Percentiles rank a stretch among this genome's conserved stretches.
These are phyloP conservation scores for Paracamarosporium sp. DNA, from an alignment of 2,329 filamentous ascomycete genomes.

Conservation along the genomic window DNA sequence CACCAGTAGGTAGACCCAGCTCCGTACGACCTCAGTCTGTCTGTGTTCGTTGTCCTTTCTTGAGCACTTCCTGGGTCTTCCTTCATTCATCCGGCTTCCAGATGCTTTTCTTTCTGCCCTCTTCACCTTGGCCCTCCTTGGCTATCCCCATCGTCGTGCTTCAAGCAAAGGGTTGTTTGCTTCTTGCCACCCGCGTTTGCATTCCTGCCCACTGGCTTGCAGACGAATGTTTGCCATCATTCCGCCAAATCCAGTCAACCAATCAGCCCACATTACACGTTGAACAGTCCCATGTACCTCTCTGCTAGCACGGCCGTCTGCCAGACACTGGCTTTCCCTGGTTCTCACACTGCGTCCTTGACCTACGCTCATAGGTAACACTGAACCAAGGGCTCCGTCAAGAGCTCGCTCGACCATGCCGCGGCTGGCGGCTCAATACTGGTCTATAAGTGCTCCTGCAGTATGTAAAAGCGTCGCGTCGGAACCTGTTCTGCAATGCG, in stretches of 20 bases:
- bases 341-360: background rate
- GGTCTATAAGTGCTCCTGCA: slow-evolving; percentile 1
- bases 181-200: background rate
- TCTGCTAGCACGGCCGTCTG: background rate
- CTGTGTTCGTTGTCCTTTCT: background rate
- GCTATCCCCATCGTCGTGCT: background rate
- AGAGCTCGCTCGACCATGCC: background rate
- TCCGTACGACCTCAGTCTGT: background rate
- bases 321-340: background rate
- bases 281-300: background rate
- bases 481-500: slow-evolving; percentile 9
- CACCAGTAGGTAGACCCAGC: background rate
- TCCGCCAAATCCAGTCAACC: background rate
- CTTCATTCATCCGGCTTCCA: background rate
- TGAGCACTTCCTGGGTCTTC: too few species aligned
- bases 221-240: background rate
- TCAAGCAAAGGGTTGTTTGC: background rate
- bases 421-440: background rate
- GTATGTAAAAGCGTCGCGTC: background rate
- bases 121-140: background rate
- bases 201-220: background rate
- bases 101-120: background rate
- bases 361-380: background rate
- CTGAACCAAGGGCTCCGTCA: background rate
- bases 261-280: background rate